Evolutionary conservation across 1,284 basidiomycete species (phyloP).

Genomic region (Pseudozyma hubeiensis): DNA sequence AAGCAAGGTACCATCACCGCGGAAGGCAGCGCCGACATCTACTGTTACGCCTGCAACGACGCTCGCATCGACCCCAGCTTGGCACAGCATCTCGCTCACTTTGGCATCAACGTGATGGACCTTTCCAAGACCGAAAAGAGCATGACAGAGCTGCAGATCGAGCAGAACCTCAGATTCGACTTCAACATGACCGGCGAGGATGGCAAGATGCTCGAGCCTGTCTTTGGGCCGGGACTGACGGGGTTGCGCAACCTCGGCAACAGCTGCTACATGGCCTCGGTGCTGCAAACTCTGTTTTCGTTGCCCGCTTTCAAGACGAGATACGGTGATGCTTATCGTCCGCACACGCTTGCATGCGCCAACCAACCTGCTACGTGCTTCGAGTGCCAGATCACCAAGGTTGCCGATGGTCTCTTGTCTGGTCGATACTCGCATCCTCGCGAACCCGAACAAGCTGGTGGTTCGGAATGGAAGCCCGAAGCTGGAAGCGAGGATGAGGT

Average conservation of each 20-base stretch:
- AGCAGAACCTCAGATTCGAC: constrained; percentile 94
- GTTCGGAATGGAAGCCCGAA: constrained; percentile 12
- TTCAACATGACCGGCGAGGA: constrained; percentile 92
- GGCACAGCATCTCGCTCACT: constrained; percentile 79
- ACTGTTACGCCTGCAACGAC: constrained; percentile 94
- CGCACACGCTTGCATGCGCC: constrained; percentile 78
- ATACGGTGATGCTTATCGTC: constrained; percentile 75
- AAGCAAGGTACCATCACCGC: constrained; percentile 97
- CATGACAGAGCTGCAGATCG: constrained; percentile 97
- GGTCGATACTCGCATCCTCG: constrained; percentile 86
- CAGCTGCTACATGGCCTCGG: constrained; percentile 97
- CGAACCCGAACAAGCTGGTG: constrained; percentile 13
- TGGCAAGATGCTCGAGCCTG: constrained; percentile 85
- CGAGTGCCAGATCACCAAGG: constrained; percentile 93
- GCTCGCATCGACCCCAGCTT: constrained; percentile 84
- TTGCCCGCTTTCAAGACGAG: constrained; percentile 81
- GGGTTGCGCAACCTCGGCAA: constrained; percentile 94
- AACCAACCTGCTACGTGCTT: constrained; percentile 84
- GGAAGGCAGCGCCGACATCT: constrained; percentile 91
- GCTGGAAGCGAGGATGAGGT: constrained; percentile 13
- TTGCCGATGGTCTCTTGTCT: constrained; percentile 90
- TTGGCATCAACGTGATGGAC: constrained; percentile 86
- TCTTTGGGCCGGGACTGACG: constrained; percentile 89
- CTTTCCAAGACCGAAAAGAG: constrained; percentile 95
- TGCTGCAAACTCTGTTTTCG: constrained; percentile 87